Percentiles rank a stretch among this genome's conserved stretches.
These are phyloP conservation scores for Castanea mollissima DNA, from an alignment of 306 rosid genomes.

Conservation along the genomic window DNA sequence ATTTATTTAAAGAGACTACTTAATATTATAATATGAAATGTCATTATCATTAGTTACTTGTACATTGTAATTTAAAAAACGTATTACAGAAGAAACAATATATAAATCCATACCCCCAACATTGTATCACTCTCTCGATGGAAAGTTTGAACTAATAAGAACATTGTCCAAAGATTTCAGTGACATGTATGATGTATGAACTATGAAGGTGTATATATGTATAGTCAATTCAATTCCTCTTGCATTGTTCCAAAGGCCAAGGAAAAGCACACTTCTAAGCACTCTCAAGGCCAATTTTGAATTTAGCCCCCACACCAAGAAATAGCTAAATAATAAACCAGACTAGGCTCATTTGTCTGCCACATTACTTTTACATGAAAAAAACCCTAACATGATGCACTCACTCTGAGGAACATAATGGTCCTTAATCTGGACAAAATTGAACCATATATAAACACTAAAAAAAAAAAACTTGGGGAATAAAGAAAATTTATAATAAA, in stretches of 20 bases:
- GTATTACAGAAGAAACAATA: not conserved
- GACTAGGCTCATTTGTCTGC: conserved; percentile 31
- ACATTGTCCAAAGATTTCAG: not conserved
- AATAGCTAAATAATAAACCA: no score
- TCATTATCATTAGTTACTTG: not conserved
- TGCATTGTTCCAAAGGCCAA: not conserved
- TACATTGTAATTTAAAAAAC: not conserved
- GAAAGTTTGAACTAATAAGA: not conserved
- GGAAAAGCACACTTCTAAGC: not conserved
- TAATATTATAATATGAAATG: no score
- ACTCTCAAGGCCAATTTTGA: not conserved
- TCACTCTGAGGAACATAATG: no score
- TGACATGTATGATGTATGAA: not conserved
- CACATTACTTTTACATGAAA: conserved; percentile 11
- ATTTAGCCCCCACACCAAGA: not conserved
- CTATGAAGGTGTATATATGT: no score
- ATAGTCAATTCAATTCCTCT: not conserved
- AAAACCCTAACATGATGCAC: no score
- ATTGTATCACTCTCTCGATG: not conserved
- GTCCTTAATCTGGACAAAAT: no score
- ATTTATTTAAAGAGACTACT: no score
- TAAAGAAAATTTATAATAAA: not conserved
- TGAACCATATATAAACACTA: not conserved
- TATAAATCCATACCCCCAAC: not conserved
- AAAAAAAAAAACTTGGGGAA: not conserved